phyloP scores from a whole-genome alignment of 1,284 basidiomycete genomes.

The Ceratobasidium sp. region DNA sequence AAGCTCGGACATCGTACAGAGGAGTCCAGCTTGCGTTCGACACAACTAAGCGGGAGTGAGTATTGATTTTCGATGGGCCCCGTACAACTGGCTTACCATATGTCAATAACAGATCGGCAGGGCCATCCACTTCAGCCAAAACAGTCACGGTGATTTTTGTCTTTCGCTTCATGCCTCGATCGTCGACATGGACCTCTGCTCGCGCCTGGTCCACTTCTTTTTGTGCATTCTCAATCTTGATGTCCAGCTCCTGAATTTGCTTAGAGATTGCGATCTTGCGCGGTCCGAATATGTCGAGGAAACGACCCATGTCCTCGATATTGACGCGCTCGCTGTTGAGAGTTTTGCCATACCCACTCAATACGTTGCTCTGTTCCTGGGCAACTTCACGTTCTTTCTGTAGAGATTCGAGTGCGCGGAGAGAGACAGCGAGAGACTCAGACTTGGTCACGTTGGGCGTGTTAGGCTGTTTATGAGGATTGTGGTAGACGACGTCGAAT shows the following conservation, averaged over 20 bases:
- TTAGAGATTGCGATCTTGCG: slow-evolving; percentile 38
- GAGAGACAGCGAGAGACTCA: slow-evolving; percentile 16
- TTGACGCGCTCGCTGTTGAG: slow-evolving; percentile 40
- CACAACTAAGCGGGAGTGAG: slow-evolving; percentile 40
- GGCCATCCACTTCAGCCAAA: slow-evolving; percentile 40
- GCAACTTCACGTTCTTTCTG: slow-evolving; percentile 28
- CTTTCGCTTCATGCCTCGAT: slow-evolving; percentile 31
- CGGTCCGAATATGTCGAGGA: slow-evolving; percentile 43
- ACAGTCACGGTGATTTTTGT: slow-evolving; percentile 42
- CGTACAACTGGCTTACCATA: slow-evolving; percentile 44
- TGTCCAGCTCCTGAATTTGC: slow-evolving; percentile 20
- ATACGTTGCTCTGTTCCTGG: slow-evolving; percentile 35
- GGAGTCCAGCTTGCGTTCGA: slow-evolving; percentile 45
- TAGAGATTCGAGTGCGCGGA: slow-evolving; percentile 33
- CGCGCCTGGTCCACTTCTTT: slow-evolving; percentile 30
- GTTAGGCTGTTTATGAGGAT: background rate
- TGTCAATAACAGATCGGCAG: slow-evolving; percentile 39
- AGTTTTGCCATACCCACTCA: slow-evolving; percentile 41
- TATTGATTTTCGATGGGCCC: background rate
- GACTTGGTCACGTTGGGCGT: background rate
- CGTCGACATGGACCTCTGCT: slow-evolving; percentile 29
- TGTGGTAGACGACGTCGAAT: slow-evolving; percentile 46
- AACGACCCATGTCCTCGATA: slow-evolving; percentile 37
- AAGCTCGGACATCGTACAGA: slow-evolving; percentile 46
- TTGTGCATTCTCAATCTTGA: slow-evolving; percentile 37